Conservation (phyloP, 306 rosid genomes). For the Citrullus amarus region DNA sequence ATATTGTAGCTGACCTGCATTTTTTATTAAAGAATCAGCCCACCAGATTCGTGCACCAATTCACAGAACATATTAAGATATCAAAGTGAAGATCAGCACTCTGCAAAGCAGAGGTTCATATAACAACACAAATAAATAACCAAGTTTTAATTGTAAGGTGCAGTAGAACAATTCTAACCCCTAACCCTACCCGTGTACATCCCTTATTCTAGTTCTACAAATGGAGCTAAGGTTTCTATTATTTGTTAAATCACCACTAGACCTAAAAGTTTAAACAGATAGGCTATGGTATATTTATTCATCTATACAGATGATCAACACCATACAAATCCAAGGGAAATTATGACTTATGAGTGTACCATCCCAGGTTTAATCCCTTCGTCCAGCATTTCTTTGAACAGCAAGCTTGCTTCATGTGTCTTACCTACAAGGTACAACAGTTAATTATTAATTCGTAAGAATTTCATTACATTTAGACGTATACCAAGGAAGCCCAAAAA, state of each 20-base stretch:
- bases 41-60: not conserved
- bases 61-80: not conserved
- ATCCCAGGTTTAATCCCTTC: conserved; percentile 70
- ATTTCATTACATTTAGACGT: not conserved
- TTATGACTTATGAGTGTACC: conserved; percentile 28
- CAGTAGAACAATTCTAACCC: not conserved
- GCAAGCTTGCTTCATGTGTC: conserved; percentile 50
- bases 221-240: not conserved
- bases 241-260: not conserved
- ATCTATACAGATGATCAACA: not conserved
- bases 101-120: too few relatives aligned
- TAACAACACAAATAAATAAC: not conserved
- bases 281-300: not conserved
- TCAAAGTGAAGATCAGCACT: not conserved
- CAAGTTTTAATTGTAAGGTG: not conserved
- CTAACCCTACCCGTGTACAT: too few relatives aligned
- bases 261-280: not conserved
- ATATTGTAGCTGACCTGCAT: conserved; percentile 83
- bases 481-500: not conserved
- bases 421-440: conserved; percentile 36
- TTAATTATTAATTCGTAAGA: not conserved
- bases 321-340: not conserved
- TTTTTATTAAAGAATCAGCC: conserved; percentile 16
- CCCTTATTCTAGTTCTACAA: not conserved
- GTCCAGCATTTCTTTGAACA: conserved; percentile 67